Evolutionary conservation across 306 rosid species (phyloP).

Genomic region (Spatholobus suberectus): DNA sequence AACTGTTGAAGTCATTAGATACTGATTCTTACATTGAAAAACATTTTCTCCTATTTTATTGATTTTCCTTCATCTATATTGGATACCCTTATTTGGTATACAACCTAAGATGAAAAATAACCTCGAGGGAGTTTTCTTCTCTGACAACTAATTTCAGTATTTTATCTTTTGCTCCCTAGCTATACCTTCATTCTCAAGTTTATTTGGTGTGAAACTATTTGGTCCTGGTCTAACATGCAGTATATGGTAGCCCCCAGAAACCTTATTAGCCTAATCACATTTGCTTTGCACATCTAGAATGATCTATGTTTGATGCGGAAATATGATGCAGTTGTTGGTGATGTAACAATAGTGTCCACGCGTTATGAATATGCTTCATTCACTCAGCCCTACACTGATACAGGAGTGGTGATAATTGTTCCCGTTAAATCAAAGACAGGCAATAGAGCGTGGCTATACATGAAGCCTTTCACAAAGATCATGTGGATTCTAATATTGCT

Average conservation of each 20-base stretch:
- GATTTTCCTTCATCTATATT: no score
- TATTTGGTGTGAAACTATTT: no score
- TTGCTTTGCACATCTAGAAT: background rate
- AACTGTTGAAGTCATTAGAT: background rate
- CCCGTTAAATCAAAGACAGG: constrained; percentile 37
- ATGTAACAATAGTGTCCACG: constrained; percentile 44
- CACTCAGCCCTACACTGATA: constrained; percentile 51
- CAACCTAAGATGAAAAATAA: background rate
- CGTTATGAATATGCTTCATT: constrained; percentile 50
- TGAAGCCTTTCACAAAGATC: constrained; percentile 56
- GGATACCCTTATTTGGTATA: no score
- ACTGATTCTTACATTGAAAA: background rate
- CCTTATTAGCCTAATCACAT: background rate
- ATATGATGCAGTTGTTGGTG: constrained; percentile 60
- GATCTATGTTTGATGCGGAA: background rate
- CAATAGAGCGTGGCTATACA: constrained; percentile 46
- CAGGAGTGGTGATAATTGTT: constrained; percentile 60
- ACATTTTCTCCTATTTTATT: no score
- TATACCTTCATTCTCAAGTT: no score
- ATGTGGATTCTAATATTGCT: constrained; percentile 54
- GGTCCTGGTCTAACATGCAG: background rate
- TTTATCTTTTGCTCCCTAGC: no score
- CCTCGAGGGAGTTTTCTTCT: background rate
- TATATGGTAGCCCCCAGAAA: background rate
- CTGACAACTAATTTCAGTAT: no score